Evolutionary conservation across 306 rosid genomes (phyloP), one percentile per base, ranked within the genome.

Genomic region (Vicia villosa): DNA sequence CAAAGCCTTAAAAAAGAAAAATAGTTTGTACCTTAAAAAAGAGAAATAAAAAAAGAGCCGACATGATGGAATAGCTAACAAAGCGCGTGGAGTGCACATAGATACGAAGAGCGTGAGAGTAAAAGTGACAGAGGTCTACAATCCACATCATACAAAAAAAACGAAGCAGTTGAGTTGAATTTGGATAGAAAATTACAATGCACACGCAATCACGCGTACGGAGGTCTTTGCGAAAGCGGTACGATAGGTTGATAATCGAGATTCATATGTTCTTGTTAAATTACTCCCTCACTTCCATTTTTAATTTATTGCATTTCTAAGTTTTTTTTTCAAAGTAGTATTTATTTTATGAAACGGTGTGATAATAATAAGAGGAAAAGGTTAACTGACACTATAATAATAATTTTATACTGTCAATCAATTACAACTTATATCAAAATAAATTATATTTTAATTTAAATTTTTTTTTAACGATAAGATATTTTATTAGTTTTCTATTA

Each of bases 151-250:
- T 2, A 58, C 8, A 6, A 28, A 73, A 28, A 73, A 32, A 32
- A 50, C 77, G 7, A 24, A 24, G 72, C 72, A 66, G 49, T 74
- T 55, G 49, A 42, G 13, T 41, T 52, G 49, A 52, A 51, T 4
- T 21, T 11, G 24, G 58, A 24, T 24, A 3, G 28, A 6, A 42
- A 43, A 28, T 30, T n/a, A 5, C n/a, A 9, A 34, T 14, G 57
- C 2, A 6, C 49, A 45, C 58, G 45, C 52, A 5, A 69, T 37
- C 57, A 65, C 64, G n/a, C 57, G 77, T 71, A 77, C 77, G 74
- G 77, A 72, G 62, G 74, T 65, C 46, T 56, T 22, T 7, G 36
- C 2, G 37, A 32, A 5, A 32, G 8, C 5, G 14, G 74, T 59
- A 64, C 81, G 46, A 45, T 36, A 5, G 9, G 12, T 38, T 9